These are phyloP conservation scores for Phytopythium helicoides DNA, from an alignment of 352 stramenopile species.

Conservation along the genomic window DNA sequence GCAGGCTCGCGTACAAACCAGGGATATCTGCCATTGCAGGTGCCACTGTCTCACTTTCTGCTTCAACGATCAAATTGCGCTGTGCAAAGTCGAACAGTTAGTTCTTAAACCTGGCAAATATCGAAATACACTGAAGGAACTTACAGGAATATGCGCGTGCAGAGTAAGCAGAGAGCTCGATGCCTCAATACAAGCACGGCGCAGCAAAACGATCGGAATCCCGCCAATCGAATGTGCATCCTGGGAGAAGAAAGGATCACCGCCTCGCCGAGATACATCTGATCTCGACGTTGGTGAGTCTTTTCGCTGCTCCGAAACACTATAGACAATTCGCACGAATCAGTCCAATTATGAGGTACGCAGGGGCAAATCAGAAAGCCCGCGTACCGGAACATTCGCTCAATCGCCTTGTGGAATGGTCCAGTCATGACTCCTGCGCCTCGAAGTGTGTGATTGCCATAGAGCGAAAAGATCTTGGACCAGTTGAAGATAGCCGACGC, in stretches of 20 bases:
- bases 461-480: conserved; percentile 78
- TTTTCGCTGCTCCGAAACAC: conserved; percentile 33
- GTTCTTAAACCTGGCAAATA: background rate
- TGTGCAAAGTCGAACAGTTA: conserved; percentile 11
- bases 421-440: conserved; percentile 73
- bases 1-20: conserved; percentile 75
- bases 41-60: conserved; percentile 65
- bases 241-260: conserved; percentile 46
- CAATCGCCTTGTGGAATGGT: conserved; percentile 76
- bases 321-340: conserved; percentile 7
- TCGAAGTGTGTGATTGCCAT: conserved; percentile 80
- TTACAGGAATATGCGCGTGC: conserved; percentile 72
- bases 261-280: conserved; percentile 28
- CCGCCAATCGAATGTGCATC: conserved; percentile 72
- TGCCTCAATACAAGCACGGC: conserved; percentile 74
- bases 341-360: background rate
- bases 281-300: conserved; percentile 29
- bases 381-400: conserved; percentile 73
- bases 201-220: conserved; percentile 70
- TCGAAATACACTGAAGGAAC: background rate
- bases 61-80: conserved; percentile 76
- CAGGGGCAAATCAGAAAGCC: background rate
- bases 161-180: conserved; percentile 82
- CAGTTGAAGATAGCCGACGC: conserved; percentile 84
- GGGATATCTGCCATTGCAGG: conserved; percentile 60